These are phyloP conservation scores for Phialocephala subalpina DNA, from an alignment of 2,329 filamentous ascomycete genomes.

Conservation along the genomic window DNA sequence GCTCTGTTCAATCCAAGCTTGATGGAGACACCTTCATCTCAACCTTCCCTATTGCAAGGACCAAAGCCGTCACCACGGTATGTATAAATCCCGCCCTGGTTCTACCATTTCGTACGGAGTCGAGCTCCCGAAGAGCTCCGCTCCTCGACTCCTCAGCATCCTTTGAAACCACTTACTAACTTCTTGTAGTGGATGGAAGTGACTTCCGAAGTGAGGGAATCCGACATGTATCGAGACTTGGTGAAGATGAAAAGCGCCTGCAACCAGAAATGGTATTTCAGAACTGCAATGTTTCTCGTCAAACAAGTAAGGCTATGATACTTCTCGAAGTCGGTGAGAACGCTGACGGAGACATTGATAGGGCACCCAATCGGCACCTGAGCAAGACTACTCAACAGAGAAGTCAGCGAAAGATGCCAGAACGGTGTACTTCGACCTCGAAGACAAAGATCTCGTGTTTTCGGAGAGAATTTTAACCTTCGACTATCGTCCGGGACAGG, in stretches of 20 bases:
- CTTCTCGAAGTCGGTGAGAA: background rate
- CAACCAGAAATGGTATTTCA: background rate
- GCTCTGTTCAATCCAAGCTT: conserved; percentile 16
- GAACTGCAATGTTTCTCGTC: background rate
- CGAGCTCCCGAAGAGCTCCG: no score
- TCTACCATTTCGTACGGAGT: no score
- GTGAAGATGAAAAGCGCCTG: background rate
- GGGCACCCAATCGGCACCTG: background rate
- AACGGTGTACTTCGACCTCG: background rate
- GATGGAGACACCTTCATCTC: conserved; percentile 17
- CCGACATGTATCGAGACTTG: background rate
- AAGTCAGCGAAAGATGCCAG: background rate
- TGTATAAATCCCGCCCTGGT: no score
- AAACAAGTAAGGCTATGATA: background rate
- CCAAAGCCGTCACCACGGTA: conserved; percentile 13
- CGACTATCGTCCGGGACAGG: conserved; percentile 16
- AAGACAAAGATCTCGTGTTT: background rate
- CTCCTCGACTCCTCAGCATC: no score
- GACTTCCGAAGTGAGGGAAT: conserved; percentile 1
- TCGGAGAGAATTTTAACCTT: conserved; percentile 22
- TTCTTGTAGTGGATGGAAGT: conserved; percentile 18
- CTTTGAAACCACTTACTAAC: no score
- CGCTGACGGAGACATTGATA: background rate
- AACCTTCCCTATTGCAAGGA: conserved; percentile 5
- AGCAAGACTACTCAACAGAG: background rate